Base-by-base conservation (phyloP, 805 yeast species). In the Hagleromyces aurorensis region DNA sequence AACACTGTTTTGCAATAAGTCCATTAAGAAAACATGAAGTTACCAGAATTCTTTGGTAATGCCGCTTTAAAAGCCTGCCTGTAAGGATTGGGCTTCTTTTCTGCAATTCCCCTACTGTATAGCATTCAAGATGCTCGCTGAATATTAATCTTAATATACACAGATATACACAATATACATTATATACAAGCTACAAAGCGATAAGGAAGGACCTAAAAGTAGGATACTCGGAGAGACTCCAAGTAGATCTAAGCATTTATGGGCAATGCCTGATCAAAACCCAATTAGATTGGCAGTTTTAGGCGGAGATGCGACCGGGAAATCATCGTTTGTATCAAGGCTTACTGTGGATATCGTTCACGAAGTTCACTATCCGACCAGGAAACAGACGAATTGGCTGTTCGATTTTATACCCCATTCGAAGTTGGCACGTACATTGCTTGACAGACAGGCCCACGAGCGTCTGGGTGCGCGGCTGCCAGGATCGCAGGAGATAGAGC, bases 311-410 rank as follows among this genome's bases (percentile, higher is more conserved):
- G 61, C 62, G 11, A 65, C 71, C 1, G 85, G 85, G 7, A 77
- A 77, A 45, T 69, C 82, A 3, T 64, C 80, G 0, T 59, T 72
- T 21, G 66, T 73, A 8, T 66, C 73, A 30, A 58, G 68, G 27
- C 41, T 75, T 10, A 59, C 66, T 2, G 55, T 67, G 13, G 67
- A 69, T 15, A 61, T 62, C 15, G 73, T 68, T 32, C 64, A 73
- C 28, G 86, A 78, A 35, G 79, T 80, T 0, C 78, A 81, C 49
- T 81, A 81, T 44, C 93, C 91, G 4, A 81, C 89, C 3, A 61
- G 69, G 24, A 69, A 65, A 32, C 74, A 75, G 34, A 70, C 70
- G 4, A 72, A 84, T 15, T 61, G 74, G 33, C 49, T 79, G 21
- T 65, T 76, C 36, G 72, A 72, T 12, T 80, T 64, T 45, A 51